Evolutionary conservation across 2,329 filamentous ascomycete genomes (phyloP).

Genomic region (Alternaria novae-zelandiae): DNA sequence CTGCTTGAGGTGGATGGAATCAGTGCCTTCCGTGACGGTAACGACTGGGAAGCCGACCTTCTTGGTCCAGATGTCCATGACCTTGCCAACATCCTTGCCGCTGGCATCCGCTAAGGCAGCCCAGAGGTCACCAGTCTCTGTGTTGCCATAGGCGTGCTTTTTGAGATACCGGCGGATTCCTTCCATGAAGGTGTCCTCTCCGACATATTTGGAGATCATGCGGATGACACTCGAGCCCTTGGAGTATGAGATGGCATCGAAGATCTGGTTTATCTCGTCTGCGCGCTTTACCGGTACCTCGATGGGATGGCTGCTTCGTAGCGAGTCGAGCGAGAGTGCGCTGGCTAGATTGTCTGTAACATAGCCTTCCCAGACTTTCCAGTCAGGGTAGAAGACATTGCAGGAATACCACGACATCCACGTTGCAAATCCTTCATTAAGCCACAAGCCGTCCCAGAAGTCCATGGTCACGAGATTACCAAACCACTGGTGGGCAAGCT

Average conservation of each 20-base stretch:
- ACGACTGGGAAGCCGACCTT: constrained; percentile 93
- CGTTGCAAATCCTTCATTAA: constrained; percentile 91
- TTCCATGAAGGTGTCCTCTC: constrained; percentile 91
- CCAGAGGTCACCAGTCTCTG: constrained; percentile 89
- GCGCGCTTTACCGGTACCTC: constrained; percentile 95
- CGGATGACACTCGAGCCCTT: constrained; percentile 95
- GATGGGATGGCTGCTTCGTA: constrained; percentile 94
- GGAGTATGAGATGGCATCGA: constrained; percentile 95
- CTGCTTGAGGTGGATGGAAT: constrained; percentile 85
- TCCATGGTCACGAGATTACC: constrained; percentile 98
- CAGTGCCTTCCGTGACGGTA: constrained; percentile 77
- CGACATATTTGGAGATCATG: constrained; percentile 96
- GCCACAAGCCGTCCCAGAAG: constrained; percentile 97
- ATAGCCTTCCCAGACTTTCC: constrained; percentile 97
- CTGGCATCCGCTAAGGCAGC: constrained; percentile 84
- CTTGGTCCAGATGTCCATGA: constrained; percentile 98
- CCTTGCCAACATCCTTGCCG: constrained; percentile 85
- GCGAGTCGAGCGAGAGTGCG: constrained; percentile 84
- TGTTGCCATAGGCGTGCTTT: constrained; percentile 97
- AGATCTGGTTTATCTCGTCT: constrained; percentile 97
- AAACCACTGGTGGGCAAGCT: constrained; percentile 97
- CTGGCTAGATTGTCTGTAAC: constrained; percentile 91
- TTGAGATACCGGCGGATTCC: constrained; percentile 90
- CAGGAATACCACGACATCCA: constrained; percentile 96
- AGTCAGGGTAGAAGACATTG: constrained; percentile 95